phyloP scores from a whole-genome alignment of 352 stramenopile genomes.

The Saprolegnia diclina region DNA sequence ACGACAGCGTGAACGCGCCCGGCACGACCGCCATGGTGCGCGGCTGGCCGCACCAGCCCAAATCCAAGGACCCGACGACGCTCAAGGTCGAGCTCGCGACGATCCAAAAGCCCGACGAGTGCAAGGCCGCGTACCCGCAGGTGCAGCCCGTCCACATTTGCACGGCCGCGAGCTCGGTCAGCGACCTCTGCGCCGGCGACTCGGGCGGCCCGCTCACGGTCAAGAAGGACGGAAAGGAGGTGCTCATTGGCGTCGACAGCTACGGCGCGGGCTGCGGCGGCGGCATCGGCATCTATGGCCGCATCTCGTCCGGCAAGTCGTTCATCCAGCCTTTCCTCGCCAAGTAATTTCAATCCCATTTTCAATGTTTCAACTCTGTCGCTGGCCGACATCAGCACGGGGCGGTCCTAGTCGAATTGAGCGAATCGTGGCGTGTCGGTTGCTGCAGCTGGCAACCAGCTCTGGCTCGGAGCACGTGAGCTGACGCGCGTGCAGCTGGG shows the following conservation, averaged over 20 bases:
- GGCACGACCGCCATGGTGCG: conserved; percentile 2
- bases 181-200: background rate
- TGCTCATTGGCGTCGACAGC: conserved; percentile 9
- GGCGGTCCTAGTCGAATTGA: no score
- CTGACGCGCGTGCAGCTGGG: no score
- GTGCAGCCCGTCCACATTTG: background rate
- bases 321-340: conserved; percentile 18
- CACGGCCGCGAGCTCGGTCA: background rate
- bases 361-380: background rate
- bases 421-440: no score
- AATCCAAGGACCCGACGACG: background rate
- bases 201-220: conserved; percentile 3
- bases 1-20: background rate
- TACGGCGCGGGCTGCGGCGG: conserved; percentile 9
- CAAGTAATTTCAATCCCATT: background rate
- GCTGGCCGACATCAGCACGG: no score
- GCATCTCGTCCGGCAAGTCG: background rate
- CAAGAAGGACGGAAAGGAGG: conserved; percentile 4
- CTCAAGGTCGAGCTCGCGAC: conserved; percentile 9
- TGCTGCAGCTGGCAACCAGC: no score
- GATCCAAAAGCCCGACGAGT: background rate
- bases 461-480: no score
- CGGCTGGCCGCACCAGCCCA: background rate
- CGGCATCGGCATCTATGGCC: conserved; percentile 16
- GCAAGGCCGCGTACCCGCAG: conserved; percentile 12